Evolutionary conservation across 768 basidiomycete genomes (phyloP).

Genomic region (Pleurotus salmoneostramineus): DNA sequence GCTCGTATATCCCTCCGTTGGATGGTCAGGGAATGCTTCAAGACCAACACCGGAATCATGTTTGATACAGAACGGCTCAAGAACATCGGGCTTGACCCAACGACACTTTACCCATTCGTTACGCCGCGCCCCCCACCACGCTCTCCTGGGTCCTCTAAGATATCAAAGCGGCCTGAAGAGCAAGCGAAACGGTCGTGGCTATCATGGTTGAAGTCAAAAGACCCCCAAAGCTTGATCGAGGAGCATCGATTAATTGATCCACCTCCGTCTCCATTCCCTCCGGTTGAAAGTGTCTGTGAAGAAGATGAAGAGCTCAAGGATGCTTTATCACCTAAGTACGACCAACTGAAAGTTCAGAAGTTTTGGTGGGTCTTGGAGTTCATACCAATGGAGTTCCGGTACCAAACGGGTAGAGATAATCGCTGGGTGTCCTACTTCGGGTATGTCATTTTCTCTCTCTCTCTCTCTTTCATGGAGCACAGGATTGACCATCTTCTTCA

Average conservation of each 20-base stretch:
- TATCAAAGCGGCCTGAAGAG: slow-evolving; percentile 17
- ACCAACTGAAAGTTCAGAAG: slow-evolving; percentile 42
- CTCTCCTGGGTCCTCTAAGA: slow-evolving; percentile 16
- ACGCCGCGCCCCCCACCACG: slow-evolving; percentile 31
- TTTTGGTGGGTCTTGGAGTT: slow-evolving; percentile 72
- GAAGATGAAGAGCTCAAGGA: slow-evolving; percentile 66
- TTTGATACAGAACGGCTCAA: slow-evolving; percentile 46
- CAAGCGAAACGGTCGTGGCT: slow-evolving; percentile 14
- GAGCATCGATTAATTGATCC: slow-evolving; percentile 3
- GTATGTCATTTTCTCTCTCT: slow-evolving; percentile 16
- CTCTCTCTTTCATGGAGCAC: neutral
- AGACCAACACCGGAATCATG: slow-evolving; percentile 54
- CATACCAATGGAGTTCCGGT: slow-evolving; percentile 37
- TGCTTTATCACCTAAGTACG: slow-evolving; percentile 51
- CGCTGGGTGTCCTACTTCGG: slow-evolving; percentile 30
- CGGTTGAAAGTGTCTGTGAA: slow-evolving; percentile 26
- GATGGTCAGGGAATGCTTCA: slow-evolving; percentile 75
- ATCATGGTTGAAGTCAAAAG: slow-evolving; percentile 8
- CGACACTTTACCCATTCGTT: slow-evolving; percentile 40
- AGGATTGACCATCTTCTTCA: slow-evolving; percentile 7
- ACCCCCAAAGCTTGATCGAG: slow-evolving; percentile 9
- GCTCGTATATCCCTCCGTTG: slow-evolving; percentile 56
- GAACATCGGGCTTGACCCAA: slow-evolving; percentile 45
- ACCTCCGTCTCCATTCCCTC: slow-evolving; percentile 1
- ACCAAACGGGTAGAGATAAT: slow-evolving; percentile 29